A percentile compares a stretch with the other conserved stretches of the same genome.
phyloP scores from a whole-genome alignment of 2,329 filamentous ascomycete species.

The Thelonectria discophora region DNA sequence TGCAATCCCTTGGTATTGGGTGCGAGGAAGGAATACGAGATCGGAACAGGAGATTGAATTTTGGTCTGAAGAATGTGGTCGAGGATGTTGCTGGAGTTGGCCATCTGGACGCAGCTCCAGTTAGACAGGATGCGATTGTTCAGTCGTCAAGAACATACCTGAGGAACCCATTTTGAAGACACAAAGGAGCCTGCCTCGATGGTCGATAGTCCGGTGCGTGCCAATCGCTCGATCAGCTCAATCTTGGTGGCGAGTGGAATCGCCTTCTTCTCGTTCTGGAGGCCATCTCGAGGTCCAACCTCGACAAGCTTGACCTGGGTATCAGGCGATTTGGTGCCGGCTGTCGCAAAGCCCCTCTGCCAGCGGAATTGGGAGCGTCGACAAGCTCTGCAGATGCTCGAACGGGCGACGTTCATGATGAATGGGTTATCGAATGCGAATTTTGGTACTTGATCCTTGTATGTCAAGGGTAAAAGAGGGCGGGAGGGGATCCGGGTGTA shows the following conservation, averaged over 20 bases:
- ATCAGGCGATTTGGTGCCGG: slow-evolving; percentile 47
- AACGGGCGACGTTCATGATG: slow-evolving; percentile 49
- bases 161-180: slow-evolving; percentile 84
- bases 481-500: slow-evolving; percentile 18
- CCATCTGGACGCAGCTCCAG: slow-evolving; percentile 66
- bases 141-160: slow-evolving; percentile 58
- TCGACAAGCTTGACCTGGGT: slow-evolving; percentile 74
- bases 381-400: slow-evolving; percentile 52
- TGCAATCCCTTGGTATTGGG: slow-evolving; percentile 79
- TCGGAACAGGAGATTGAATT: slow-evolving; percentile 61
- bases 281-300: slow-evolving; percentile 85
- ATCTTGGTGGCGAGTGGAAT: slow-evolving; percentile 79
- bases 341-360: slow-evolving; percentile 53
- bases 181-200: slow-evolving; percentile 89
- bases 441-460: background rate
- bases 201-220: slow-evolving; percentile 71
- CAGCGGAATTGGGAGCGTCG: slow-evolving; percentile 45
- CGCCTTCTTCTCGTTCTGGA: slow-evolving; percentile 82
- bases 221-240: slow-evolving; percentile 75
- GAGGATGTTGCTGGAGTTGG: slow-evolving; percentile 78
- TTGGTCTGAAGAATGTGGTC: slow-evolving; percentile 70
- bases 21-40: slow-evolving; percentile 83
- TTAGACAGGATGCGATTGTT: slow-evolving; percentile 22
- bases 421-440: slow-evolving; percentile 3
- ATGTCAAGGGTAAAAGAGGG: slow-evolving; percentile 23